These are phyloP conservation scores for Tulasnella sp. DNA, from an alignment of 768 basidiomycete species.

Conservation along the genomic window DNA sequence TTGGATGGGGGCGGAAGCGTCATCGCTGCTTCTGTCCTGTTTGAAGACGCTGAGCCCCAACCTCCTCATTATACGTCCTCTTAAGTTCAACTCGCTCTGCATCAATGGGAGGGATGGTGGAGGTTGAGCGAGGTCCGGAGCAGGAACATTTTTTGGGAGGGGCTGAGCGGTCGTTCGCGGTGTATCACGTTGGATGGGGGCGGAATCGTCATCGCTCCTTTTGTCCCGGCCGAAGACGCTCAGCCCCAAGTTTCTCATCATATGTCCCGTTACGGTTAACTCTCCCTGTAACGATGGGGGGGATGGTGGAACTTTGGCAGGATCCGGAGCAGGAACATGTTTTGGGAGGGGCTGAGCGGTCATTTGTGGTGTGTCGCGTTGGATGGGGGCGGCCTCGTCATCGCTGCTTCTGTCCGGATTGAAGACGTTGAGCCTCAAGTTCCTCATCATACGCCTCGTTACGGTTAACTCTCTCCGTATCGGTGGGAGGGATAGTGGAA, in stretches of 20 bases:
- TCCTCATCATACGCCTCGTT: neutral
- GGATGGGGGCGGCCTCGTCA: neutral
- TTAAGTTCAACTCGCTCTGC: constrained; percentile 20
- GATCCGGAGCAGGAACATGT: neutral
- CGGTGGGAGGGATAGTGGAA: neutral
- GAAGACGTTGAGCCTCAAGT: constrained; percentile 16
- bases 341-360: constrained; percentile 2
- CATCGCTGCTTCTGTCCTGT: constrained; percentile 22
- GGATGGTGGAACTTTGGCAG: neutral
- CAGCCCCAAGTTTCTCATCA: neutral
- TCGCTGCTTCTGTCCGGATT: constrained; percentile 24
- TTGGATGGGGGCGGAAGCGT: neutral
- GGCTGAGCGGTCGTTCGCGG: neutral
- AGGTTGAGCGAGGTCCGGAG: neutral
- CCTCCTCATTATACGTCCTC: neutral
- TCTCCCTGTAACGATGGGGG: neutral
- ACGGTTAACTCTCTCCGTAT: constrained; percentile 20
- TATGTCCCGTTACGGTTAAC: constrained; percentile 10
- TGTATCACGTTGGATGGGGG: neutral
- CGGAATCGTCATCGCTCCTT: constrained; percentile 17
- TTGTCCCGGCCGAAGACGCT: constrained; percentile 20
- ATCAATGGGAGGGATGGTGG: constrained; percentile 1
- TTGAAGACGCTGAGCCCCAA: constrained; percentile 22
- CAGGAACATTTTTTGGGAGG: neutral
- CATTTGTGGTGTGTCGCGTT: neutral